A percentile compares a stretch with the other conserved stretches of the same genome.
Evolutionary conservation across 2,329 filamentous ascomycete genomes (phyloP).

Genomic region (Fusarium sp.): DNA sequence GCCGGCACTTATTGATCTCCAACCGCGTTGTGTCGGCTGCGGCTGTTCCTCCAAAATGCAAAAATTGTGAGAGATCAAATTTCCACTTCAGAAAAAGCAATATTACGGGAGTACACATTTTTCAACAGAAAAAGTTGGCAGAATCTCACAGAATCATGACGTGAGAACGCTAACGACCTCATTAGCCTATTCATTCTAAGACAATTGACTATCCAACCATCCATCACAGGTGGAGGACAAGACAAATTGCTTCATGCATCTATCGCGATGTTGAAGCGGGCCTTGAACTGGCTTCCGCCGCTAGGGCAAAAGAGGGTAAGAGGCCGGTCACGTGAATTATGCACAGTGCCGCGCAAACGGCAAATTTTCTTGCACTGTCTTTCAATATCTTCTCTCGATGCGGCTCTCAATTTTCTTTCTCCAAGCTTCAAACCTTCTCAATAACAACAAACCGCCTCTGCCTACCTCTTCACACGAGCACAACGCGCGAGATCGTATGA

Average conservation of each 20-base stretch:
- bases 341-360: slow-evolving; percentile 46
- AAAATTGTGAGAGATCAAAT: neutral
- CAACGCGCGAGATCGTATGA: slow-evolving; percentile 16
- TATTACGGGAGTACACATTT: neutral
- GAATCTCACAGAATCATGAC: slow-evolving; percentile 17
- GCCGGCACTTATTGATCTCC: slow-evolving; percentile 4
- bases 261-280: slow-evolving; percentile 41
- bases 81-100: neutral
- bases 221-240: slow-evolving; percentile 13
- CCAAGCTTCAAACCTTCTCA: slow-evolving; percentile 31
- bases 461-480: slow-evolving; percentile 18
- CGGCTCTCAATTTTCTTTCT: slow-evolving; percentile 35
- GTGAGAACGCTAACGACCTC: slow-evolving; percentile 10
- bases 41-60: slow-evolving; percentile 1
- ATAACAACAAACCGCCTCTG: slow-evolving; percentile 26
- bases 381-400: slow-evolving; percentile 49
- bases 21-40: slow-evolving; percentile 1
- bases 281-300: slow-evolving; percentile 30
- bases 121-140: neutral
- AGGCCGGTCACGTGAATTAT: slow-evolving; percentile 35
- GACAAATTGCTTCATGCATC: slow-evolving; percentile 45
- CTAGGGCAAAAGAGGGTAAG: slow-evolving; percentile 31
- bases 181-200: slow-evolving; percentile 19
- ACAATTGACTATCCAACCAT: neutral
- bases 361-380: slow-evolving; percentile 52